Conservation (phyloP, 2,329 filamentous ascomycete species). For the Rachicladosporium sp. region DNA sequence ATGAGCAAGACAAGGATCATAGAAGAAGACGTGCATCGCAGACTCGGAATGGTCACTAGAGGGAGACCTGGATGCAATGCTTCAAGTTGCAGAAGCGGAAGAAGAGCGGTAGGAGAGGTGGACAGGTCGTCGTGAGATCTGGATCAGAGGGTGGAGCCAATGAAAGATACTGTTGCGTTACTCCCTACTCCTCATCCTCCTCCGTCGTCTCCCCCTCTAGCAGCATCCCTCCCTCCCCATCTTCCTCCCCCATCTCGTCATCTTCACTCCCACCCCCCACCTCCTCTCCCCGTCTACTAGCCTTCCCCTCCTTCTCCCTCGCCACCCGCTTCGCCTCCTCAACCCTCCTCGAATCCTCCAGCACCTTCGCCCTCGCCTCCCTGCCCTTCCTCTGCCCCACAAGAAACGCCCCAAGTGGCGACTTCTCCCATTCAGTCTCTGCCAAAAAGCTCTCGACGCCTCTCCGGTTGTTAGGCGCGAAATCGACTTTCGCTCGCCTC, state of each 20-base stretch:
- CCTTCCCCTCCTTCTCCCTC: conserved; percentile 39
- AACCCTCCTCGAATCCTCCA: conserved; percentile 63
- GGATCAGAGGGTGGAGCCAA: too few species aligned
- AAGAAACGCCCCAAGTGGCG: conserved; percentile 82
- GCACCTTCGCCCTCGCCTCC: conserved; percentile 66
- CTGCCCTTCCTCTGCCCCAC: conserved; percentile 68
- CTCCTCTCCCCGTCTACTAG: conserved; percentile 27
- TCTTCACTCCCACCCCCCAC: conserved; percentile 23
- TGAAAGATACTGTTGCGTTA: too few species aligned
- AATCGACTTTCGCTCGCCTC: conserved; percentile 70
- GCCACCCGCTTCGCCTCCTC: conserved; percentile 49
- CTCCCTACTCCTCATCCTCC: conserved; percentile 9
- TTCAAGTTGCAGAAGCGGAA: too few species aligned
- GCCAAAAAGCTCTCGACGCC: conserved; percentile 83
- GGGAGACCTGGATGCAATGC: too few species aligned
- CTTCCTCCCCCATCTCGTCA: conserved; percentile 9
- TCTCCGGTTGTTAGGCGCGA: conserved; percentile 71
- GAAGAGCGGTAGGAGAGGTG: too few species aligned
- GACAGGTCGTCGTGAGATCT: too few species aligned
- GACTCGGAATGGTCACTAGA: too few species aligned
- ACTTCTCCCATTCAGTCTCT: conserved; percentile 78
- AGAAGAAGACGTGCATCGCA: too few species aligned
- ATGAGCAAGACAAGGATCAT: too few species aligned
- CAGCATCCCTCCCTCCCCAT: conserved; percentile 33
- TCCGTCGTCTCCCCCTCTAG: conserved; percentile 9